Evolutionary conservation across 140 eudicot genomes (phyloP), one percentile per base, ranked within the genome.

Genomic region (Senecio squalidus): DNA sequence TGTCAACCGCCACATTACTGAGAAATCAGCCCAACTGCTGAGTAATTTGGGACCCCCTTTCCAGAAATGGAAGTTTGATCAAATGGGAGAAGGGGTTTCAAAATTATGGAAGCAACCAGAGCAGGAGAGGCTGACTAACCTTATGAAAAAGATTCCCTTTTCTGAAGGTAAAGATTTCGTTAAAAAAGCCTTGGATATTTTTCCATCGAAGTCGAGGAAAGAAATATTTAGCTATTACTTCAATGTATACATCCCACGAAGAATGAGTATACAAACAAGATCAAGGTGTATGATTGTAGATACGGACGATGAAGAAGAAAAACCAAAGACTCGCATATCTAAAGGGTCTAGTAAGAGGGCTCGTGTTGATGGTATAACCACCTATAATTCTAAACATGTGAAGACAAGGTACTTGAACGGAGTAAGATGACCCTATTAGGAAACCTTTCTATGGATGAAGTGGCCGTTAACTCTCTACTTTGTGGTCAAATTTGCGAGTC

Each of bases 21-120:
- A 70, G 24, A 70, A 74, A 50, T 52, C 68, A 9, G 46, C 47
- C 3, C 39, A 44, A 21, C 48, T 84, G 43, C 66, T 30, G 38
- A 27, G 34, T 17, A 71, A 70, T 1, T 64, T 84, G 47, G 93
- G 93, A 28, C 75, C 83, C 21, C 75, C 77, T 47, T 83, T 68
- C 36, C 45, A 62, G 64, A 73, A 40, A 52, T 85, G 95, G 95
- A 78, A 63, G 75, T 78, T 85, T 56, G 68, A 79, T 39, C 68
- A 62, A 66, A 85, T 85, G 95, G 95, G 95, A 46, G 87, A 82
- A 27, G 67, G 57, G 9, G 80, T 76, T 50, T 72, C 82, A 24
- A 71, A 60, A 74, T 29, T 69, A 28, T 85, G 95, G 91, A 74
- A 55, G 43, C 70, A 44, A 27, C 66, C 68, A 38, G 82, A 82